phyloP scores from a whole-genome alignment of 1,284 basidiomycete species.

The Marasmius sp. region DNA sequence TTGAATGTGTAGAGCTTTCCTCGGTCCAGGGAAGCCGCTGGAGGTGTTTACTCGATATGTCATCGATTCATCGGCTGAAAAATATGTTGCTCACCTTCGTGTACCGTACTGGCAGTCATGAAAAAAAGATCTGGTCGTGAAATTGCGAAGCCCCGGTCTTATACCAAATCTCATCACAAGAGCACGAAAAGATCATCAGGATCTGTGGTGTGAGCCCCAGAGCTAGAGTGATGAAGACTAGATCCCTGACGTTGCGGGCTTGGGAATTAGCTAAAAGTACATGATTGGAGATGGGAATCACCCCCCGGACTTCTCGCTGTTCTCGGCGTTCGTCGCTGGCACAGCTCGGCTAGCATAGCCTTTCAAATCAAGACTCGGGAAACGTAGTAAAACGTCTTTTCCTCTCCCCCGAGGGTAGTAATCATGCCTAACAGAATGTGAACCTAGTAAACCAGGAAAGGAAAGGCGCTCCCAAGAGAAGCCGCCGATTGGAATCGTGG shows the following conservation, averaged over 20 bases:
- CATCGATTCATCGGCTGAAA: background rate
- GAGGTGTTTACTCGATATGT: background rate
- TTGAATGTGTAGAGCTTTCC: background rate
- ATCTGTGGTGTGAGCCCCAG: conserved; percentile 1
- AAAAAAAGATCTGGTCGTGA: background rate
- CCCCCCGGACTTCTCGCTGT: too few relatives aligned
- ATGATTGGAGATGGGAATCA: too few relatives aligned
- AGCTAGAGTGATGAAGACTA: conserved; percentile 22
- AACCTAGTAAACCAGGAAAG: too few relatives aligned
- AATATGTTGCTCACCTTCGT: background rate
- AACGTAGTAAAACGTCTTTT: too few relatives aligned
- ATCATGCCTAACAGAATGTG: too few relatives aligned
- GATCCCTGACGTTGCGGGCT: conserved; percentile 19
- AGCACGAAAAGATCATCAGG: conserved; percentile 17
- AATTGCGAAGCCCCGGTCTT: background rate
- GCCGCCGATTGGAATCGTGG: too few relatives aligned
- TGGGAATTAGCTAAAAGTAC: background rate
- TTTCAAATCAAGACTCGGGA: too few relatives aligned
- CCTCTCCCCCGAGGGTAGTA: too few relatives aligned
- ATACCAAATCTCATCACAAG: conserved; percentile 3
- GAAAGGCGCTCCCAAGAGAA: too few relatives aligned
- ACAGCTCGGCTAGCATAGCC: too few relatives aligned
- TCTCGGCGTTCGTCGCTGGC: too few relatives aligned
- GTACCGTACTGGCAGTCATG: background rate
- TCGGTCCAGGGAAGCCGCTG: too few relatives aligned